A percentile compares a stretch with the other conserved stretches of the same genome.
These are phyloP conservation scores for Penicillium lagena DNA, from an alignment of 495 filamentous ascomycete species.

Conservation along the genomic window DNA sequence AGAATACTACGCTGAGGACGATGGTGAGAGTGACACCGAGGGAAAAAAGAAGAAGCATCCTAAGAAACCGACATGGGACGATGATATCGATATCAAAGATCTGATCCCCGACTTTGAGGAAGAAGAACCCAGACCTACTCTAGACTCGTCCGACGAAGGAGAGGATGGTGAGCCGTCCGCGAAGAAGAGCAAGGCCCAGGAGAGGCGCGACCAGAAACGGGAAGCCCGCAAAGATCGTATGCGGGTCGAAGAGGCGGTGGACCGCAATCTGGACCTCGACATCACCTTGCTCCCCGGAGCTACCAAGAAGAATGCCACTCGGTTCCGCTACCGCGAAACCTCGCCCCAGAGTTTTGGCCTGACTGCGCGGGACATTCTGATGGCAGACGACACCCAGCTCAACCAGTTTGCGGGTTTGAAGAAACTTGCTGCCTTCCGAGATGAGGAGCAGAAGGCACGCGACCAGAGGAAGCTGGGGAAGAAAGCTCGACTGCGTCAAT, in stretches of 20 bases:
- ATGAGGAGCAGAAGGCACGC: slow-evolving; percentile 76
- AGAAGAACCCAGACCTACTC: slow-evolving; percentile 46
- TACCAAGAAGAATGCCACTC: slow-evolving; percentile 46
- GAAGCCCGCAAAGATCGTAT: slow-evolving; percentile 69
- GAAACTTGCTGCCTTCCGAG: slow-evolving; percentile 85
- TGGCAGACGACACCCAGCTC: slow-evolving; percentile 79
- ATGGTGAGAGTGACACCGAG: slow-evolving; percentile 41
- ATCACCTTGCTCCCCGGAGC: slow-evolving; percentile 50
- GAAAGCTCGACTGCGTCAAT: slow-evolving; percentile 82
- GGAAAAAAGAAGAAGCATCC: slow-evolving; percentile 50
- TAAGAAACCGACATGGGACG: slow-evolving; percentile 93
- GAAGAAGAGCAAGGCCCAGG: slow-evolving; percentile 60
- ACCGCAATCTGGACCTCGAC: slow-evolving; percentile 70
- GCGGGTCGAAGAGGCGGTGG: slow-evolving; percentile 81
- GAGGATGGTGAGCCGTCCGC: slow-evolving; percentile 42
- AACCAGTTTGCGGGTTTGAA: slow-evolving; percentile 91
- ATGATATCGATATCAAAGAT: slow-evolving; percentile 95
- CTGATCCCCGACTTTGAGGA: slow-evolving; percentile 78
- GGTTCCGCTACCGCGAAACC: slow-evolving; percentile 90
- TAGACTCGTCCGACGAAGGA: slow-evolving; percentile 49
- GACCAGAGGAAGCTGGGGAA: slow-evolving; percentile 86
- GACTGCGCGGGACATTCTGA: slow-evolving; percentile 81
- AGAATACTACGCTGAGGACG: slow-evolving; percentile 71
- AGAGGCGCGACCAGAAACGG: slow-evolving; percentile 64
- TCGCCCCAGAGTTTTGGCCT: slow-evolving; percentile 86